Conservation (phyloP, 345 rosid species). For the Brassica incana region DNA sequence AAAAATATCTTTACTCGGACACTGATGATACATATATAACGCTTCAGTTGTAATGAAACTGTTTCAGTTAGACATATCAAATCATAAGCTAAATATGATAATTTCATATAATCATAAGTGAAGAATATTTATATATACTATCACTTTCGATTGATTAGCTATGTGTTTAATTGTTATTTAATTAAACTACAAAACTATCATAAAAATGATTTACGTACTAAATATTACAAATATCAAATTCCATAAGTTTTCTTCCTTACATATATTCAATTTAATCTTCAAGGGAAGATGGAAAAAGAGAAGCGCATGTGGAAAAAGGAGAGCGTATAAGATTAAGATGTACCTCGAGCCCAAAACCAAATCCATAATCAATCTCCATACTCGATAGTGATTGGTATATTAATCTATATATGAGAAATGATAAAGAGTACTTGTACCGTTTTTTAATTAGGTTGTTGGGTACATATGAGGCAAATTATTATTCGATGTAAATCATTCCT, state of each 20-base stretch:
- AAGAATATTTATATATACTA: background rate
- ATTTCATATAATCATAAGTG: background rate
- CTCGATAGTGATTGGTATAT: conserved; percentile 10
- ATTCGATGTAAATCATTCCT: conserved; percentile 40
- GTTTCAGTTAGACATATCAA: background rate
- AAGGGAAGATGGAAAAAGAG: background rate
- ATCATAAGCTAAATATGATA: background rate
- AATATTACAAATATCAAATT: background rate
- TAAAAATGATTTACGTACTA: background rate
- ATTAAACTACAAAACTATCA: background rate
- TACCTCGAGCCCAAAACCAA: conserved; percentile 38
- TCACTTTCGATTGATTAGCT: background rate
- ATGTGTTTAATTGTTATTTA: background rate
- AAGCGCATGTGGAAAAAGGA: conserved; percentile 31
- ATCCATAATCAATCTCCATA: conserved; percentile 31
- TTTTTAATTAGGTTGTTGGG: conserved; percentile 25
- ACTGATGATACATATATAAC: background rate
- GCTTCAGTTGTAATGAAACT: background rate
- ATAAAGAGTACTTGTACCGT: background rate
- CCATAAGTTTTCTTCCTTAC: background rate
- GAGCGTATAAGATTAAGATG: background rate
- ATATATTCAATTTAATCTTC: background rate
- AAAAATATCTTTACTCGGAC: background rate
- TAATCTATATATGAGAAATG: background rate
- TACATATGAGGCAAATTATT: conserved; percentile 31